A percentile compares a stretch with the other conserved stretches of the same genome.
phyloP scores from a whole-genome alignment of 805 yeast genomes.

The Pichia cephalocereana region DNA sequence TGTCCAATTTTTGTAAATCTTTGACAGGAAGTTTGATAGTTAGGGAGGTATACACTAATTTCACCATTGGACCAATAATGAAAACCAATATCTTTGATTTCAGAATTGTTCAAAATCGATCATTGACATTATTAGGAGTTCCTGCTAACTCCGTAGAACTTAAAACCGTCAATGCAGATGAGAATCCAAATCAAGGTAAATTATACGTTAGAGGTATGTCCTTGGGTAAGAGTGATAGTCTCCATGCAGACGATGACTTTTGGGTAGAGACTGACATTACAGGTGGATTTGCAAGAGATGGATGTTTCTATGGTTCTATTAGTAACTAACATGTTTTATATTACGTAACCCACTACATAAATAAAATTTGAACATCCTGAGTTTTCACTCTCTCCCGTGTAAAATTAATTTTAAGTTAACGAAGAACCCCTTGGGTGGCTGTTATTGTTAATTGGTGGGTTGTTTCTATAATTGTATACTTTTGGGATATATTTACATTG shows the following conservation, averaged over 20 bases:
- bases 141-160: slow-evolving; percentile 52
- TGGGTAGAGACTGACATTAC: slow-evolving; percentile 38
- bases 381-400: too few species aligned
- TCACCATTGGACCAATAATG: slow-evolving; percentile 49
- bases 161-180: slow-evolving; percentile 34
- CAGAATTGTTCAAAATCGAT: slow-evolving; percentile 34
- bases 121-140: slow-evolving; percentile 40
- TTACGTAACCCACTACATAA: too few species aligned
- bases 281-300: slow-evolving; percentile 64
- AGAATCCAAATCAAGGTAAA: slow-evolving; percentile 38
- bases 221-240: slow-evolving; percentile 37
- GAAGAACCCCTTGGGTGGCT: too few species aligned
- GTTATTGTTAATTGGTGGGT: too few species aligned
- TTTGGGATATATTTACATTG: too few species aligned
- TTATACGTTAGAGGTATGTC: slow-evolving; percentile 56
- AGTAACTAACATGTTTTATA: too few species aligned
- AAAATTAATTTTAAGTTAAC: too few species aligned
- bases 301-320: slow-evolving; percentile 46
- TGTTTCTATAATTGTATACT: too few species aligned
- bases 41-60: slow-evolving; percentile 36
- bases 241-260: slow-evolving; percentile 35
- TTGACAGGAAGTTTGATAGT: slow-evolving; percentile 42
- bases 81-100: slow-evolving; percentile 56
- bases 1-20: slow-evolving; percentile 34
- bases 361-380: too few species aligned